Base-by-base conservation (phyloP, 805 yeast species). In the Zygosaccharomyces bailii region DNA sequence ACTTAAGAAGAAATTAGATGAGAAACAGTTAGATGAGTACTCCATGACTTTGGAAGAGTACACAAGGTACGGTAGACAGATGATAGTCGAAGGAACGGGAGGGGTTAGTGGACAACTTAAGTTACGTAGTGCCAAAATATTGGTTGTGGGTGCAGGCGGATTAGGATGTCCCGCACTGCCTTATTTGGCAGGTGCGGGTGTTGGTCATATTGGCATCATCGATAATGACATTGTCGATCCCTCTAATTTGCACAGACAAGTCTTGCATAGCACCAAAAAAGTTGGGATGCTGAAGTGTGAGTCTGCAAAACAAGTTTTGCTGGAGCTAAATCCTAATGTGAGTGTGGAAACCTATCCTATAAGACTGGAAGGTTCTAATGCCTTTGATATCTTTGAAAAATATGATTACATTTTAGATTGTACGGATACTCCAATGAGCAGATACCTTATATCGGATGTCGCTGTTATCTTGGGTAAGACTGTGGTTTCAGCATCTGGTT, bases 111-210 rank as follows among this genome's bases (percentile, higher is more conserved):
- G 80, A 2, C 99, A 93, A 61, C 41, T 74, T 5, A 69, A 66
- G 34, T 64, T 93, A 37, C 82, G 80, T 50, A 52, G 63, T 0
- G 46, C 91, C 2, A 76, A 70, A 41, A 76, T 90, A 0, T 64
- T 91, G 19, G 90, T 93, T 0, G 74, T 93, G 5, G 99, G 99
- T 1, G 97, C 97, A 0, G 99, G 99, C 8, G 99, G 99, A 0
- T 71, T 93, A 5, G 98, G 99, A 0, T 84, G 95, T 53, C 97
- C 99, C 0, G 95, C 95, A 0, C 63, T 91, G 39, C 72, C 86
- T 34, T 93, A 93, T 59, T 66, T 93, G 2, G 81, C 82, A 0
- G 96, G 95, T 0, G 84, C 96, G 0, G 99, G 99, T 4, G 69
- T 91, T 3, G 98, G 96, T 1, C 63, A 67, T 2, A 71, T 93